Base-by-base conservation (phyloP, 306 rosid species). In the Arachis hypogaea region DNA sequence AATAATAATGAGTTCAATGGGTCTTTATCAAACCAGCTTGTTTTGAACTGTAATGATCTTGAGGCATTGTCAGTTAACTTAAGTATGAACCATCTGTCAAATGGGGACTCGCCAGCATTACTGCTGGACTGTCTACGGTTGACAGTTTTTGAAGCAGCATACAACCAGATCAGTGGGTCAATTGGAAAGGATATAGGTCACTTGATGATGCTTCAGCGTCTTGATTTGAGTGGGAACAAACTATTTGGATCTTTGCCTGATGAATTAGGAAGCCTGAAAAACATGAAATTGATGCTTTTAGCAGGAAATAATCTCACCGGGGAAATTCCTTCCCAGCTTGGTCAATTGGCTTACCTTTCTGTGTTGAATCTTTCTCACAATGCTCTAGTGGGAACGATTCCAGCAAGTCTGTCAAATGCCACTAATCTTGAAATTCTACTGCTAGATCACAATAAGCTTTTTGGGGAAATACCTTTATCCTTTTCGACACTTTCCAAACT, bases 1-100 rank as follows among this genome's bases (percentile, higher is more conserved):
- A 86, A 79, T 77, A 78, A 82, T 78, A 89, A 89, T 61, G 78
- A 63, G 71, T 85, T 89, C 80, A 85, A 40, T 59, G 94, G 87
- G 58, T 46, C 82, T 60, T 76, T 81, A 9, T 85, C 89, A 0
- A 2, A 45, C 41, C 79, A 59, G 59, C 71, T 86, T 55, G 85
- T 86, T 80, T 77, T 84, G 28, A 78, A 77, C 74, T 86, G 91
- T 69, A 75, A 83, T 36, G 67, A 62, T 60, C 68, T 86, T 68
- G 77, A 71, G 78, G 75, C 78, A 22, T 77, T 86, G 71, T 82
- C 82, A 0, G 80, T 86, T 60, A 85, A 89, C 83, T 78, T 86
- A 78, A 89, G 82, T 85, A 78, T 78, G 72, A 89, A 89, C 67
- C 83, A 55, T 57, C 68, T 86, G 41, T 81, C 84, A 0, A 63